Base-by-base conservation (phyloP, 2,329 filamentous ascomycete species). In the Penicillium sp. region DNA sequence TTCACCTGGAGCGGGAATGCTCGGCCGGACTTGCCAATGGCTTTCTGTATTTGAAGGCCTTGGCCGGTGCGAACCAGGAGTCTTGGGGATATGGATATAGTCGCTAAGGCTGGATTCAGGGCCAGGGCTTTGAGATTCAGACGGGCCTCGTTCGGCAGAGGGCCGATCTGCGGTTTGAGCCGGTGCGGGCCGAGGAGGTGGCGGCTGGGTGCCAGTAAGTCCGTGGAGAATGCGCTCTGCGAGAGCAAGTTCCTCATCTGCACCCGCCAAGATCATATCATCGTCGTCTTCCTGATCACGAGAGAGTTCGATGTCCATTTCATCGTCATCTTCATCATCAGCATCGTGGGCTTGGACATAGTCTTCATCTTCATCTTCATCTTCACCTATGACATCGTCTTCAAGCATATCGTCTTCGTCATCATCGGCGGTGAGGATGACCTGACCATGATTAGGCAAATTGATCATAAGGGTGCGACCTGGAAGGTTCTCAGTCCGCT, bases 21-120 rank as follows among this genome's bases (percentile, higher is more conserved):
- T 79, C 7, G 93, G 91, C 36, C 88, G 91, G 66, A 91, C 88
- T 36, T 94, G 81, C 93, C 93, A 97, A 75, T 97, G 93, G 52
- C 84, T 82, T 13, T 90, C 82, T 11, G 83, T 81, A 47, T 76
- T 76, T n/a, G 75, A 66, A 3, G 75, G 74, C 29, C 75, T 70
- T 16, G 76, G 72, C 49, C 77, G 81, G 21, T 71, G 73, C 63
- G 64, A 65, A 15, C 67, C 69, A 1, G 92, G 92, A 0, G 94
- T 97, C 70, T 88, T 89, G 5, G 94, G 94, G 25, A 97, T 88
- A 11, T 88, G 84, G 33, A 89, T 65, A 53, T 68, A 70, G 25
- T 68, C 65, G 15, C 62, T 60, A 13, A 65, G 60, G n/a, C 34
- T 56, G 23, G 64, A 57, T 39, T 61, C 38, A 55, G 62, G 29